phyloP scores from a whole-genome alignment of 495 filamentous ascomycete species.

The Penicillium samsonianum region DNA sequence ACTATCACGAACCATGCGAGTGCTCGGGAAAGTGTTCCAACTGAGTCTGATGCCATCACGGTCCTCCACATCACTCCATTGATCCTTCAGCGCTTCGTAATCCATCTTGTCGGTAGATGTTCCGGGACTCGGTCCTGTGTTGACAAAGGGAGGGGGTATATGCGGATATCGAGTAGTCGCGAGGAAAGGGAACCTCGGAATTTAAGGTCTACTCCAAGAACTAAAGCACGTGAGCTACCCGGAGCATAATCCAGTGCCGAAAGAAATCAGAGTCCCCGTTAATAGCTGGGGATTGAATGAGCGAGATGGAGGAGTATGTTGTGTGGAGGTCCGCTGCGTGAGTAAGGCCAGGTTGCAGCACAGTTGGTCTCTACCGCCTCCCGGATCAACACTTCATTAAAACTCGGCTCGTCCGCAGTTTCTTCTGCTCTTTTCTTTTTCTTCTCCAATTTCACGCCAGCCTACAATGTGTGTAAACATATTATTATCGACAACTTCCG shows the following conservation, averaged over 20 bases:
- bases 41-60: conserved; percentile 94
- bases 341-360: conserved; percentile 55
- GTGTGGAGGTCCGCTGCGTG: conserved; percentile 37
- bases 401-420: conserved; percentile 26
- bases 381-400: conserved; percentile 44
- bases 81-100: conserved; percentile 85
- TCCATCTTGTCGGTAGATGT: conserved; percentile 58
- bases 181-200: conserved; percentile 15
- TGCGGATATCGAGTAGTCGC: conserved; percentile 21
- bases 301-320: conserved; percentile 31
- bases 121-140: conserved; percentile 32
- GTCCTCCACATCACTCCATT: conserved; percentile 97
- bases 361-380: conserved; percentile 33
- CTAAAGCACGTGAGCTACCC: conserved; percentile 23
- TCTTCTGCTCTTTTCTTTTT: conserved; percentile 34
- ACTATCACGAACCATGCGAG: conserved; percentile 75
- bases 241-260: conserved; percentile 40
- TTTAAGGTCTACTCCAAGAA: conserved; percentile 24
- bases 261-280: conserved; percentile 23
- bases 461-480: conserved; percentile 43
- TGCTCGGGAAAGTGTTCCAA: conserved; percentile 99
- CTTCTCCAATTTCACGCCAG: conserved; percentile 52
- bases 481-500: conserved; percentile 63
- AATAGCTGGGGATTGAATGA: conserved; percentile 24
- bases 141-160: conserved; percentile 31